Percentiles rank a stretch among this genome's conserved stretches.
These are phyloP conservation scores for Cadophora sp. DNA, from an alignment of 2,329 filamentous ascomycete genomes.

Conservation along the genomic window DNA sequence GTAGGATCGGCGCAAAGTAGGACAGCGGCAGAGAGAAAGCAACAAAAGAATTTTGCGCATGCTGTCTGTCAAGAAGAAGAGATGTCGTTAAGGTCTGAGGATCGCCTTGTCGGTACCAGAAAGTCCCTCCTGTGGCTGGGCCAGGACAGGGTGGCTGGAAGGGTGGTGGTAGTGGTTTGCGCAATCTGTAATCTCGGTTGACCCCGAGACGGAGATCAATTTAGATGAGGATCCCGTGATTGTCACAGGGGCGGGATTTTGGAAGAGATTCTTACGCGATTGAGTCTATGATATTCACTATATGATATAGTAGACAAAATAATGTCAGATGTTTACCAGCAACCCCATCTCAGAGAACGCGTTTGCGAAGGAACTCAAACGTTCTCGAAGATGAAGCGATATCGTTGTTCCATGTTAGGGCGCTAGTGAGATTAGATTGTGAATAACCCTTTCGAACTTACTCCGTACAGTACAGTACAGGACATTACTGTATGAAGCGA, in stretches of 20 bases:
- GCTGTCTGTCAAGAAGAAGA: slow-evolving; percentile 5
- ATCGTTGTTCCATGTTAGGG: background rate
- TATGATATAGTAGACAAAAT: background rate
- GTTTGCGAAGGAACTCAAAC: slow-evolving; percentile 6
- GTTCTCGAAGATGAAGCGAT: slow-evolving; percentile 15
- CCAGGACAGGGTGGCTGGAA: background rate
- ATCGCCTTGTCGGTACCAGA: slow-evolving; percentile 15
- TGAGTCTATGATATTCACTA: background rate
- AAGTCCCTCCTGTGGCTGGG: slow-evolving; percentile 17
- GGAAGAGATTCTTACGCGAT: background rate
- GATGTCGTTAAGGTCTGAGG: background rate
- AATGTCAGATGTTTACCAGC: background rate
- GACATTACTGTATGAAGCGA: slow-evolving; percentile 2
- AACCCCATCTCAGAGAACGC: background rate
- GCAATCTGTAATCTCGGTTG: background rate
- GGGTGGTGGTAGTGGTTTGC: background rate
- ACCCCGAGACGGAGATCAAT: background rate
- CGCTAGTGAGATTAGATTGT: slow-evolving; percentile 12
- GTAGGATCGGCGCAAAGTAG: background rate
- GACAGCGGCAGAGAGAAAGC: slow-evolving; percentile 7
- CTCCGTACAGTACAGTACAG: too few relatives aligned
- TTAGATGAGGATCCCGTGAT: slow-evolving; percentile 12
- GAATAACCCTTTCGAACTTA: too few relatives aligned
- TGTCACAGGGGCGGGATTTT: slow-evolving; percentile 8
- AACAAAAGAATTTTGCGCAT: background rate